A percentile compares a stretch with the other conserved stretches of the same genome.
Evolutionary conservation across 2,329 filamentous ascomycete genomes (phyloP).

Genomic region (Verticillium nonalfalfae): DNA sequence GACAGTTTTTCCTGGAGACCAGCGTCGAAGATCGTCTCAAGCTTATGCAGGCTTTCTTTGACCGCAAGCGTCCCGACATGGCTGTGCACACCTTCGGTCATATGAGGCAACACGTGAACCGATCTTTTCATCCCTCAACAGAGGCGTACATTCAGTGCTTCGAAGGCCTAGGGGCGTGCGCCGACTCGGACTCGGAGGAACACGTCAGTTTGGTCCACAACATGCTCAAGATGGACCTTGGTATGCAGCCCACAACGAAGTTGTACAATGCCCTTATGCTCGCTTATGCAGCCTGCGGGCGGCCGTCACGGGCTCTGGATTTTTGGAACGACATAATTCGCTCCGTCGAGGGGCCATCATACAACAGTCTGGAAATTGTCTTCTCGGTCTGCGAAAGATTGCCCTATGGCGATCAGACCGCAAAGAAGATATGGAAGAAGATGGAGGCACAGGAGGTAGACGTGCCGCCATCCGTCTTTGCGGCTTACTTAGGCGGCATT

Average conservation of each 20-base stretch:
- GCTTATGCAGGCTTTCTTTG: slow-evolving; percentile 80
- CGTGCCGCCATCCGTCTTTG: slow-evolving; percentile 66
- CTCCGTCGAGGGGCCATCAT: slow-evolving; percentile 79
- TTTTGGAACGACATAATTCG: slow-evolving; percentile 83
- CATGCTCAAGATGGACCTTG: slow-evolving; percentile 88
- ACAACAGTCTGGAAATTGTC: slow-evolving; percentile 72
- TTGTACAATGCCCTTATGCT: slow-evolving; percentile 84
- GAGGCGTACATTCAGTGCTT: slow-evolving; percentile 76
- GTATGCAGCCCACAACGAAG: slow-evolving; percentile 67
- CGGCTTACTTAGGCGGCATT: slow-evolving; percentile 70
- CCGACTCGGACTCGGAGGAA: slow-evolving; percentile 36
- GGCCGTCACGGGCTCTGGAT: slow-evolving; percentile 60
- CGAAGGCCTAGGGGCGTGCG: slow-evolving; percentile 60
- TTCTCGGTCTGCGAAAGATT: slow-evolving; percentile 70
- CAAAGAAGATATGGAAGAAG: slow-evolving; percentile 64
- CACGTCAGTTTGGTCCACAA: slow-evolving; percentile 76
- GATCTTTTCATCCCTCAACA: slow-evolving; percentile 56
- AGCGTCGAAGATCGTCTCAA: slow-evolving; percentile 57
- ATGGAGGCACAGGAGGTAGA: slow-evolving; percentile 72
- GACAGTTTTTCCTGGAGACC: slow-evolving; percentile 60
- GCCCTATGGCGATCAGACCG: slow-evolving; percentile 50
- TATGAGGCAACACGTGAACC: slow-evolving; percentile 74
- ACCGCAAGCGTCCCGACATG: slow-evolving; percentile 73
- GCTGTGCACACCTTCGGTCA: slow-evolving; percentile 82
- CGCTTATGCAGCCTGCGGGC: slow-evolving; percentile 67